Base-by-base conservation (phyloP, 208 protist genomes). In the Leishmania turanica region DNA sequence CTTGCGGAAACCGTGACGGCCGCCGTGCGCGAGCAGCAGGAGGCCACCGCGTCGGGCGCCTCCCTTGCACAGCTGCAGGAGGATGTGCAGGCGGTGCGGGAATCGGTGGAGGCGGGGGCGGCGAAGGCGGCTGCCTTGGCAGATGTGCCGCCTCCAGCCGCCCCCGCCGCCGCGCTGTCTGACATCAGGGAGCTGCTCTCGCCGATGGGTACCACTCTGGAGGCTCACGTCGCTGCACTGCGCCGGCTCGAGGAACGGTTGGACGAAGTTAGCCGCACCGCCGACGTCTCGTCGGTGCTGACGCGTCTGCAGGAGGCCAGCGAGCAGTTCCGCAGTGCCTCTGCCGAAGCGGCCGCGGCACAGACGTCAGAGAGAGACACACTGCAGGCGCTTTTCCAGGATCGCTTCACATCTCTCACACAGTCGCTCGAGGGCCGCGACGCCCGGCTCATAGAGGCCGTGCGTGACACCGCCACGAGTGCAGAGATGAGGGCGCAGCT, bases 241-340 rank as follows among this genome's bases (percentile, higher is more conserved):
- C 82, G 78, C 31, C 78, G 75, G 31, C 56, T 86, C 4, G 82
- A 82, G 58, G 74, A 70, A 21, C 77, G 78, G 2, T 60, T 86
- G 27, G 80, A 86, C 45, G 74, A 82, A 34, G 51, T 77, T 8
- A 56, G 65, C 56, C 82, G 72, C 47, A 76, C 74, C 40, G 51
- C 77, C 45, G 78, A 86, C 68, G 79, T 77, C 24, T 72, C 78
- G 56, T n/a, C 53, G 37, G 47, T 86, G 58, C 66, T 86, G n/a
- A 40, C 47, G 15, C 77, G 54, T 9, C 74, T 86, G 66, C 82
- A 82, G 74, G 72, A 77, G 58, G 74, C 78, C 9, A 73, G 78
- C 19, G 78, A 70, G 42, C 64, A 82, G 54, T 82, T 86, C 73
- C 19, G 49, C 49, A 64, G 51, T 51, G 56, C 66, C 77, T 68